Evolutionary conservation across 1,139 yeast species (phyloP).

Genomic region (Nakaseomyces delphensis): DNA sequence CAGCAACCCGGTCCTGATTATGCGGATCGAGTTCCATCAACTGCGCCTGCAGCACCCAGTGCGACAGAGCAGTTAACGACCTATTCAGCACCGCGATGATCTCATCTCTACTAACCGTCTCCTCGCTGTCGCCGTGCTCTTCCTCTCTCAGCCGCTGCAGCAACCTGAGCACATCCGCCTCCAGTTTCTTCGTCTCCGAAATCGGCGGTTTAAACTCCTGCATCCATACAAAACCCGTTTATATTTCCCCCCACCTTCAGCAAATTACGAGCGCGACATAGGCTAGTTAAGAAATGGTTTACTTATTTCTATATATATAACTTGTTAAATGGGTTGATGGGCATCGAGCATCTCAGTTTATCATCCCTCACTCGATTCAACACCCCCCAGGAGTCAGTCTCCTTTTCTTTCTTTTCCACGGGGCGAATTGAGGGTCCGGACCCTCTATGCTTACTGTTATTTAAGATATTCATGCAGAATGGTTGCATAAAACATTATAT

Average conservation of each 20-base stretch:
- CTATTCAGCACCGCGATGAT: constrained; percentile 21
- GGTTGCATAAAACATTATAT: too few relatives aligned
- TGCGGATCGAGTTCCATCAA: constrained; percentile 20
- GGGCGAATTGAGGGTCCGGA: not conserved
- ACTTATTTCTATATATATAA: too few relatives aligned
- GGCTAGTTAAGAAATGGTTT: too few relatives aligned
- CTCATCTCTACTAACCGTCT: constrained; percentile 7
- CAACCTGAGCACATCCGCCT: constrained; percentile 15
- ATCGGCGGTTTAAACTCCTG: constrained; percentile 5
- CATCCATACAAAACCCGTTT: not conserved
- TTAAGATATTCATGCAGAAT: not conserved
- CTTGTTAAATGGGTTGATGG: too few relatives aligned
- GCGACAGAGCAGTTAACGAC: constrained; percentile 26
- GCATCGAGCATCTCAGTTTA: too few relatives aligned
- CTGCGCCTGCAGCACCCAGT: constrained; percentile 30
- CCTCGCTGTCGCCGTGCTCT: constrained; percentile 7
- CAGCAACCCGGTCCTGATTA: constrained; percentile 20
- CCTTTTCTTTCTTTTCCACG: not conserved
- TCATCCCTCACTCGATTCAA: too few relatives aligned
- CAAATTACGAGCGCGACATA: too few relatives aligned
- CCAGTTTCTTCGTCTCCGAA: constrained; percentile 20
- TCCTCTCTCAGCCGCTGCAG: constrained; percentile 16
- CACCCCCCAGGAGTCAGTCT: too few relatives aligned
- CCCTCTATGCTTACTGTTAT: too few relatives aligned
- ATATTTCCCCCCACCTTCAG: too few relatives aligned